Percentiles rank a stretch among this genome's conserved stretches.
These are phyloP conservation scores for Mycena chlorophos DNA, from an alignment of 768 basidiomycete species.

Conservation along the genomic window DNA sequence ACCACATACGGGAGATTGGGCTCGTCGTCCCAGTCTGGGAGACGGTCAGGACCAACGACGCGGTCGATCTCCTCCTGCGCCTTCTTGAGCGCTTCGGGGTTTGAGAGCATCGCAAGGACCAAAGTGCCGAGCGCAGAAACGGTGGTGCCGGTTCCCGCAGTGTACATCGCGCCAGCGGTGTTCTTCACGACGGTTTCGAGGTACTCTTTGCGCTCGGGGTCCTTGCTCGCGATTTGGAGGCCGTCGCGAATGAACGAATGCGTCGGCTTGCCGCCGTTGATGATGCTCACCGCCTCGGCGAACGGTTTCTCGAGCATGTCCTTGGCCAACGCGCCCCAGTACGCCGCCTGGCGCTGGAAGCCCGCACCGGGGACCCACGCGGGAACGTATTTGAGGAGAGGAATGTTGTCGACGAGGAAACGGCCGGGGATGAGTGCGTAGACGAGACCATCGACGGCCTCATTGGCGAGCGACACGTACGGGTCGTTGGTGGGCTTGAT, in stretches of 20 bases:
- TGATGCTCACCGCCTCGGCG: slow-evolving; percentile 30
- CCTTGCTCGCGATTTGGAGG: background rate
- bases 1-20: slow-evolving; percentile 35
- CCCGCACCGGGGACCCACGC: slow-evolving; percentile 48
- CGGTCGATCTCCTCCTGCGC: slow-evolving; percentile 41
- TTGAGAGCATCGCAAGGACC: slow-evolving; percentile 37
- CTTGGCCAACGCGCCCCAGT: slow-evolving; percentile 32
- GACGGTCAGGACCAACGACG: slow-evolving; percentile 32
- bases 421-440: slow-evolving; percentile 41
- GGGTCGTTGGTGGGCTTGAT: slow-evolving; percentile 43
- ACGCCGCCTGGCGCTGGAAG: slow-evolving; percentile 41
- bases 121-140: slow-evolving; percentile 36
- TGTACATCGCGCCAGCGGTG: slow-evolving; percentile 3
- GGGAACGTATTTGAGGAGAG: slow-evolving; percentile 30
- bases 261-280: slow-evolving; percentile 29
- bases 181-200: slow-evolving; percentile 7
- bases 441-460: slow-evolving; percentile 35
- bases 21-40: slow-evolving; percentile 37
- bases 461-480: slow-evolving; percentile 42
- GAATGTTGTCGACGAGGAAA: slow-evolving; percentile 47
- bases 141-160: slow-evolving; percentile 36
- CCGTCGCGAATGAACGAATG: slow-evolving; percentile 11
- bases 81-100: slow-evolving; percentile 37
- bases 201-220: slow-evolving; percentile 5
- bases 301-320: slow-evolving; percentile 44